Conservation (phyloP, 345 rosid species). For the Raphanus raphanistrum region DNA sequence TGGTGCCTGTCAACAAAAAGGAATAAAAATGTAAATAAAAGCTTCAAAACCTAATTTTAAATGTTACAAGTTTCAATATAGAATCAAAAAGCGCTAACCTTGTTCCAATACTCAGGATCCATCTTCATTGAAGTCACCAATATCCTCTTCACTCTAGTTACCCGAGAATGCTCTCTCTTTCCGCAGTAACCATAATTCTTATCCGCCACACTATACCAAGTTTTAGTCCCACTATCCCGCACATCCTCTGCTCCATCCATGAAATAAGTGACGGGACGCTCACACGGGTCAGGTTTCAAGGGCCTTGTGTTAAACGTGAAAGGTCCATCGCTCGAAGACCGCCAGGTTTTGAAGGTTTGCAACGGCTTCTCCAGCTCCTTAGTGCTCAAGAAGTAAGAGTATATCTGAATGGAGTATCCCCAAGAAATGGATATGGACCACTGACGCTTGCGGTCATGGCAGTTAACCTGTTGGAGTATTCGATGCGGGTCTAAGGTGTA, state of each 20-base stretch:
- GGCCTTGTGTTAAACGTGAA: slow-evolving; percentile 70
- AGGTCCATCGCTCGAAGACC: slow-evolving; percentile 57
- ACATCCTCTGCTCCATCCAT: slow-evolving; percentile 50
- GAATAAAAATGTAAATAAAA: neutral
- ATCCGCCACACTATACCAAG: slow-evolving; percentile 43
- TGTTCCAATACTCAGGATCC: slow-evolving; percentile 63
- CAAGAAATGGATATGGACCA: slow-evolving; percentile 78
- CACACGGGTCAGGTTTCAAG: slow-evolving; percentile 48
- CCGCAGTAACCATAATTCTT: slow-evolving; percentile 42
- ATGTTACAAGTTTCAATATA: neutral
- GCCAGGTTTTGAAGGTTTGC: slow-evolving; percentile 78
- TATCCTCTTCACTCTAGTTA: slow-evolving; percentile 46
- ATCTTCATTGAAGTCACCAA: slow-evolving; percentile 53
- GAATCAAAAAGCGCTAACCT: slow-evolving; percentile 40
- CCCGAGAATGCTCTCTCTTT: slow-evolving; percentile 30
- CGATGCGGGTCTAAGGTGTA: slow-evolving; percentile 58
- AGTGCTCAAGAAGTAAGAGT: slow-evolving; percentile 47
- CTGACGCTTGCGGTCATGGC: slow-evolving; percentile 54
- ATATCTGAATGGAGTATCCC: slow-evolving; percentile 40
- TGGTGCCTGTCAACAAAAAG: slow-evolving; percentile 44
- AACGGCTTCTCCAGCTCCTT: slow-evolving; percentile 50
- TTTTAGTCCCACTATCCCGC: slow-evolving; percentile 48
- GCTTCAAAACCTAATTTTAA: neutral
- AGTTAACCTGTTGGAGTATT: slow-evolving; percentile 62
- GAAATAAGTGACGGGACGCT: slow-evolving; percentile 56